Evolutionary conservation across 352 stramenopile species (phyloP), one percentile per base, ranked within the genome.

Genomic region (Aphanomyces invadans): DNA sequence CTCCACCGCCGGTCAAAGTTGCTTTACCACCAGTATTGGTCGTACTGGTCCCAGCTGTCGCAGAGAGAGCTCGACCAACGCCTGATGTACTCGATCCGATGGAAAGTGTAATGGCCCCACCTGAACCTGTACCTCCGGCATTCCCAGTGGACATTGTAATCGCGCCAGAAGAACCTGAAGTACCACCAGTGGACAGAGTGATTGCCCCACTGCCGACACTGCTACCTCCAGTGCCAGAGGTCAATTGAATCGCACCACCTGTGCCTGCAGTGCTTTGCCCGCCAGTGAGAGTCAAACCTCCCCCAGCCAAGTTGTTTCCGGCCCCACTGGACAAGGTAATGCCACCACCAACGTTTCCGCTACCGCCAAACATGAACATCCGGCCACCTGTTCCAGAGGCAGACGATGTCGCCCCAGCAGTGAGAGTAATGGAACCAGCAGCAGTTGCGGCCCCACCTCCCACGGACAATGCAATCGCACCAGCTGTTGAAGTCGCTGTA

Each of bases 381-480:
- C 21, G 31, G 17, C 70, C 70, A 62, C 36, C 52, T 23, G 25
- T 64, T n/a, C 62, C 62, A 54, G 39, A 49, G 7, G 60, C 42
- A 29, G 65, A 44, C 39, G 70, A 62, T 36, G 79, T 83, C 9
- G 48, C 57, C 26, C 81, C 83, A 61, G 77, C 79, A 32, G 65
- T 70, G 15, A 89, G 62, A 17, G 70, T 76, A 48, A 85, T 49
- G 53, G 64, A 74, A 44, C 84, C 84, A 49, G 82, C 86, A 54
- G 73, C 66, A 11, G 68, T 71, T 60, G 67, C 63, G 45, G 74
- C 70, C 3, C 80, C 81, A 9, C 62, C 61, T 2, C 86, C 86
- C 31, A 90, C 81, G 32, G 52, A 51, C 57, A 91, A 23, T 21
- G 62, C 61, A 32, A 94, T 68, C 65, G 84, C 68, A 31, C 86